Percentiles rank a stretch among this genome's conserved stretches.
Evolutionary conservation across 768 basidiomycete genomes (phyloP).

Genomic region (Terana coerulea): DNA sequence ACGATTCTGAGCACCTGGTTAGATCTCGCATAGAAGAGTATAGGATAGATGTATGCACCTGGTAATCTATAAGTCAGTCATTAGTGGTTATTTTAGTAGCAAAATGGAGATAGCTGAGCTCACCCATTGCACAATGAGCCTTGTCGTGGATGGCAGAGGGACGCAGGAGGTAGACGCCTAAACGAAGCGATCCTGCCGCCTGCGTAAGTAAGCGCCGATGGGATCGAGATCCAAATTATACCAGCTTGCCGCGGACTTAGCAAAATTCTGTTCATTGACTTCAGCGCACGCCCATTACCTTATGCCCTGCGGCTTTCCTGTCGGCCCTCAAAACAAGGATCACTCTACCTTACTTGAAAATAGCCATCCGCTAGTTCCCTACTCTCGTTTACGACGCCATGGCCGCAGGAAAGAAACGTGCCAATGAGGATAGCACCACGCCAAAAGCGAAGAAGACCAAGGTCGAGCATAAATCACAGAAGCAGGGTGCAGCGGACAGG

Average conservation of each 20-base stretch:
- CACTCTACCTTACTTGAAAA: no score
- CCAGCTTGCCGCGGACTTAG: constrained; percentile 2
- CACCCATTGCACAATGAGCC: constrained; percentile 20
- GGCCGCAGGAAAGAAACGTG: constrained; percentile 58
- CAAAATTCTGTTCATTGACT: constrained; percentile 3
- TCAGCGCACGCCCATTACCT: no score
- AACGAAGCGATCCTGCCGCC: neutral
- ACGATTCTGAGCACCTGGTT: constrained; percentile 63
- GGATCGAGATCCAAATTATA: constrained; percentile 6
- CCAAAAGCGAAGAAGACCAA: constrained; percentile 64
- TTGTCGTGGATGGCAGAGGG: neutral
- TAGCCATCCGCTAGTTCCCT: no score
- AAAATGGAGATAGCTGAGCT: constrained; percentile 1
- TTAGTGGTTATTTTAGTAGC: neutral
- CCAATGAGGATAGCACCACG: constrained; percentile 47
- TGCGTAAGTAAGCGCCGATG: constrained; percentile 5
- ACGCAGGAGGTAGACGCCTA: neutral
- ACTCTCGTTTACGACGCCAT: no score
- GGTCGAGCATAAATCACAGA: constrained; percentile 31
- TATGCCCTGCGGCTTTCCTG: no score
- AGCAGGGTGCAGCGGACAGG: constrained; percentile 24
- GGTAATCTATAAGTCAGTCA: constrained; percentile 48
- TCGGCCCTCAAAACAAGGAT: no score
- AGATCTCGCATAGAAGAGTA: neutral
- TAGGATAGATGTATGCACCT: constrained; percentile 39